Percentiles rank a stretch among this genome's conserved stretches.
phyloP scores from a whole-genome alignment of 352 stramenopile species.

The Phytopythium mirpurense region DNA sequence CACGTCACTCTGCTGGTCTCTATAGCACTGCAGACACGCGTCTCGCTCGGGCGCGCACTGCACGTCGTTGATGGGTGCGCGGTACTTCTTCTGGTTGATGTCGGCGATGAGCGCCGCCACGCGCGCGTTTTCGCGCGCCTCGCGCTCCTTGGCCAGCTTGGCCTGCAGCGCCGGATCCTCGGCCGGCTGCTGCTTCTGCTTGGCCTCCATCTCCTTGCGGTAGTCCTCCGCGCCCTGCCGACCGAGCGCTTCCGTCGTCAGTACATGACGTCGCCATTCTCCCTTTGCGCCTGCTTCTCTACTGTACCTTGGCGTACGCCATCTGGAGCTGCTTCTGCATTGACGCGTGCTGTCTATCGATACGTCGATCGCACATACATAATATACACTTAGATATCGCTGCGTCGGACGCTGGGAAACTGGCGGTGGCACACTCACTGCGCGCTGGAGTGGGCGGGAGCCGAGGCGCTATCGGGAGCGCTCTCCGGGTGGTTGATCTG shows the following conservation, averaged over 20 bases:
- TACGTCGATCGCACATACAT: background rate
- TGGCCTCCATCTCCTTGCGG: conserved; percentile 52
- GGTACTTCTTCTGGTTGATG: conserved; percentile 82
- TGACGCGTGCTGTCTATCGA: conserved; percentile 40
- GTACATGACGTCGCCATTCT: background rate
- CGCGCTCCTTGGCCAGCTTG: conserved; percentile 61
- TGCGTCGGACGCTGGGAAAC: too few species aligned
- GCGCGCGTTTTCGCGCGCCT: conserved; percentile 56
- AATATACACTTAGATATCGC: background rate
- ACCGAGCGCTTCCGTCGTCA: conserved; percentile 2
- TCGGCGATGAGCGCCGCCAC: conserved; percentile 74
- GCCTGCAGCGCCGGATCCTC: conserved; percentile 35
- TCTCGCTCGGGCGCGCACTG: conserved; percentile 76
- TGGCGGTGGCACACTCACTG: too few species aligned
- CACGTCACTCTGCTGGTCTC: conserved; percentile 71
- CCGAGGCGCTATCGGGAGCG: conserved; percentile 10
- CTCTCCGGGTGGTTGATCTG: conserved; percentile 55
- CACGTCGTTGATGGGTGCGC: conserved; percentile 72
- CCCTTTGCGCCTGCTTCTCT: too few species aligned
- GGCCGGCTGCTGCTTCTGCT: conserved; percentile 28
- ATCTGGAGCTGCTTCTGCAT: conserved; percentile 75
- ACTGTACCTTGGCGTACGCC: conserved; percentile 78
- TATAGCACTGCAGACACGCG: conserved; percentile 84
- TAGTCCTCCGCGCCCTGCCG: conserved; percentile 59
- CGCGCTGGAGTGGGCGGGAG: conserved; percentile 16